These are phyloP conservation scores for Hyaloscypha finlandica DNA, from an alignment of 495 filamentous ascomycete genomes.

Conservation along the genomic window DNA sequence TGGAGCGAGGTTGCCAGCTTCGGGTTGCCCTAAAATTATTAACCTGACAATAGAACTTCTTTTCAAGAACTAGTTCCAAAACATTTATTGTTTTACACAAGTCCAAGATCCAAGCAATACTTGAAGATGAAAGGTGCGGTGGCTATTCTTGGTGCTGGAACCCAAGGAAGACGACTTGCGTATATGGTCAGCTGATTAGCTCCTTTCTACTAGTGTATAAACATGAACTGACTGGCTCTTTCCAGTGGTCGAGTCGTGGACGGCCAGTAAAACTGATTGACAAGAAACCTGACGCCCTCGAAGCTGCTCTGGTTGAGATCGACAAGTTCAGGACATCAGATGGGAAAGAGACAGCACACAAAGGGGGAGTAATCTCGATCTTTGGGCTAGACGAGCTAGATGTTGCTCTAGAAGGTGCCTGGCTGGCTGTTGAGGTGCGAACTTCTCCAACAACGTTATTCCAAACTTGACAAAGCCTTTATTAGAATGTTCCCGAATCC, in stretches of 20 bases:
- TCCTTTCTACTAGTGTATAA: too few relatives aligned
- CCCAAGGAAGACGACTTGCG: conserved; percentile 41
- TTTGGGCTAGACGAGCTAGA: conserved; percentile 18
- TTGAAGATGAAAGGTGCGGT: conserved; percentile 12
- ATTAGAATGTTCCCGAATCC: conserved; percentile 41
- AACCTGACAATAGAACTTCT: too few relatives aligned
- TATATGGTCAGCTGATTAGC: conserved; percentile 37
- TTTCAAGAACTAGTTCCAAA: too few relatives aligned
- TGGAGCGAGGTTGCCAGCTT: too few relatives aligned
- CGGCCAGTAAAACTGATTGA: conserved; percentile 39
- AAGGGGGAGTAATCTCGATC: conserved; percentile 29
- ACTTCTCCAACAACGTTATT: background rate
- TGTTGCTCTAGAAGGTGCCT: conserved; percentile 32
- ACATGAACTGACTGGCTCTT: too few relatives aligned
- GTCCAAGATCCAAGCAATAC: too few relatives aligned
- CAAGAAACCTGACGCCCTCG: conserved; percentile 32
- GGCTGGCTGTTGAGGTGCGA: conserved; percentile 42
- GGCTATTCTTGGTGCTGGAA: conserved; percentile 41
- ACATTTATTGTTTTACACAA: too few relatives aligned
- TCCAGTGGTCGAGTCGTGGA: conserved; percentile 42
- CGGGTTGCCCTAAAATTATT: too few relatives aligned
- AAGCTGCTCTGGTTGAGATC: conserved; percentile 31
- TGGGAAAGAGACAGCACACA: conserved; percentile 15
- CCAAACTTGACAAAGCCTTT: background rate
- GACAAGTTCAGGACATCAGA: conserved; percentile 30